Conservation (phyloP, 352 stramenopile species). For the Globisporangium carolinianum region DNA sequence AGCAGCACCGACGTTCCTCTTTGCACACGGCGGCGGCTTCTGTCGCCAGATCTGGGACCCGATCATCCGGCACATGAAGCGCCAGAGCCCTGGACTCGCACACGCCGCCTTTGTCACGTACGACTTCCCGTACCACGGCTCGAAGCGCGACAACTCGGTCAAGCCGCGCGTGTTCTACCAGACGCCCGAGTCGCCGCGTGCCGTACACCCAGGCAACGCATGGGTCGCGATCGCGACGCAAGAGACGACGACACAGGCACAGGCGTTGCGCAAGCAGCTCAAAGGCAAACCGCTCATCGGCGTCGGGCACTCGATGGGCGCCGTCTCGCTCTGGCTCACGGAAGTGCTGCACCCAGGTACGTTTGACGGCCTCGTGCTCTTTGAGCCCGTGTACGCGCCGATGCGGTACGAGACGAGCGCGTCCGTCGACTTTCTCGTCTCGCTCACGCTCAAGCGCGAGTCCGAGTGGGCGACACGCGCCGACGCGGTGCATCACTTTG, state of each 20-base stretch:
- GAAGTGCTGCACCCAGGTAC: conserved; percentile 28
- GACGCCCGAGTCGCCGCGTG: conserved; percentile 13
- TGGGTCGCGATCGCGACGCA: conserved; percentile 1
- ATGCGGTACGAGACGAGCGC: conserved; percentile 3
- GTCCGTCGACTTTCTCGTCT: conserved; percentile 25
- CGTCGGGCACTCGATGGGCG: conserved; percentile 44
- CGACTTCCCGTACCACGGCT: conserved; percentile 36
- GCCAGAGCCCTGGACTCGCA: neutral
- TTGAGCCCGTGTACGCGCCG: conserved; percentile 32
- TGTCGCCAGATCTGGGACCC: conserved; percentile 46
- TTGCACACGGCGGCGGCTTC: conserved; percentile 46
- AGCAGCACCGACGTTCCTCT: conserved; percentile 17
- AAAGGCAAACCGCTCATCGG: conserved; percentile 25
- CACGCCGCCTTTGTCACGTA: conserved; percentile 8
- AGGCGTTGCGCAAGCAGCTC: neutral
- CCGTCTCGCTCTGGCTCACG: conserved; percentile 25
- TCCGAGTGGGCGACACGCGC: conserved; percentile 11
- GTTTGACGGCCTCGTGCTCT: conserved; percentile 35
- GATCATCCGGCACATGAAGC: conserved; percentile 26
- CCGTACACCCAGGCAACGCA: conserved; percentile 35
- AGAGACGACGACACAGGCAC: neutral
- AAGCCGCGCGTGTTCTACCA: conserved; percentile 9
- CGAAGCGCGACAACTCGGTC: conserved; percentile 27
- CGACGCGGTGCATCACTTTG: conserved; percentile 20
- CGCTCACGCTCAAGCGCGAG: conserved; percentile 22